Evolutionary conservation across 2,329 filamentous ascomycete genomes (phyloP).

Genomic region (Claviceps maximensis): DNA sequence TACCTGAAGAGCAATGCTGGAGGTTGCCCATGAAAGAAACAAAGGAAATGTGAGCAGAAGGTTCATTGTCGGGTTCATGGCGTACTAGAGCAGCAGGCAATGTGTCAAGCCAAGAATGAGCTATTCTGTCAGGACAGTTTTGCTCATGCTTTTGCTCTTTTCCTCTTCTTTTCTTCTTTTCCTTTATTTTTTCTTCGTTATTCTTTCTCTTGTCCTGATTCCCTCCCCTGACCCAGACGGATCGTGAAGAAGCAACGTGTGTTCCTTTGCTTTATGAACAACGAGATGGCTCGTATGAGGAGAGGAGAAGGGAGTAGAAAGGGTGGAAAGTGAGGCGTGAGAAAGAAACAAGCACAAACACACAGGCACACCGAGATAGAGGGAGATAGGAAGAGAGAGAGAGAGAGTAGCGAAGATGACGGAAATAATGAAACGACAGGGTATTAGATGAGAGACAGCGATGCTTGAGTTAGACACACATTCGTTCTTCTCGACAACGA

Average conservation of each 20-base stretch:
- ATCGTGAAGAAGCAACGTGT: too few species aligned
- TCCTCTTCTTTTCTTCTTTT: not conserved
- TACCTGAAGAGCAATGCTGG: not conserved
- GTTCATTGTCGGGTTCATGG: not conserved
- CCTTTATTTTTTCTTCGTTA: too few species aligned
- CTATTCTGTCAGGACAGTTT: not conserved
- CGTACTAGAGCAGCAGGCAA: not conserved
- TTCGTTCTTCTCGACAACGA: too few species aligned
- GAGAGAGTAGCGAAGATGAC: not conserved
- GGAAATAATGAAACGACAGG: not conserved
- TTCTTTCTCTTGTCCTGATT: not conserved
- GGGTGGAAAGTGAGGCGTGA: not conserved
- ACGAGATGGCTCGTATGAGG: too few species aligned
- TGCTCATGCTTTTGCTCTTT: not conserved
- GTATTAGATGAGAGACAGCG: not conserved
- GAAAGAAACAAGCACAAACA: not conserved
- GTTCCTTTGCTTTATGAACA: too few species aligned
- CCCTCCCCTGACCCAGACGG: too few species aligned
- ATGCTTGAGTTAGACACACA: too few species aligned
- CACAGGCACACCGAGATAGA: too few species aligned
- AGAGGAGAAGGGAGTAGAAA: not conserved
- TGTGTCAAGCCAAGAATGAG: not conserved
- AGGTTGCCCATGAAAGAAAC: not conserved
- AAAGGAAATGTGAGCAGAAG: not conserved
- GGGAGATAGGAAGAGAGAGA: not conserved